Percentiles rank a stretch among this genome's conserved stretches.
Conservation (phyloP, 1,284 basidiomycete genomes). For the Irpex lacteus region DNA sequence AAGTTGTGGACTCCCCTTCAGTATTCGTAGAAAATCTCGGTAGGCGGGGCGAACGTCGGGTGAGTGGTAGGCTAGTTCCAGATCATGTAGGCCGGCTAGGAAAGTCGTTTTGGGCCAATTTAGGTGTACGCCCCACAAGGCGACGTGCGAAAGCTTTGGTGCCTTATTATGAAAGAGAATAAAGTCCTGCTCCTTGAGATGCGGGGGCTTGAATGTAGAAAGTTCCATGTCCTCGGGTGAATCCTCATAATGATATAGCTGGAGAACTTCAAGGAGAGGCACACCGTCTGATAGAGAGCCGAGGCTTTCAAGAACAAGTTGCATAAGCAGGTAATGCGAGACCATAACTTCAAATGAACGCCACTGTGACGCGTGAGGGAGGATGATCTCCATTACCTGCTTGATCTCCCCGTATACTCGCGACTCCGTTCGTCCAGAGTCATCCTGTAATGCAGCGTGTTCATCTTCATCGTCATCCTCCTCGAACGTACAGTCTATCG, state of each 20-base stretch:
- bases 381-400: constrained; percentile 44
- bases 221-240: constrained; percentile 30
- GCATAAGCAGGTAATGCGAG: constrained; percentile 44
- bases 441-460: constrained; percentile 21
- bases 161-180: constrained; percentile 51
- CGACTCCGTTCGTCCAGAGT: constrained; percentile 21
- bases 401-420: constrained; percentile 27
- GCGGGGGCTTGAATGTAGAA: constrained; percentile 35
- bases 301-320: constrained; percentile 39
- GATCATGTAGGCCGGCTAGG: constrained; percentile 38
- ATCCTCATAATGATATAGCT: constrained; percentile 45
- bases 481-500: constrained; percentile 36
- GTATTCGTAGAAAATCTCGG: constrained; percentile 43
- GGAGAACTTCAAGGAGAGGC: constrained; percentile 48
- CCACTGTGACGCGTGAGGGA: constrained; percentile 53
- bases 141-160: constrained; percentile 45
- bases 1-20: constrained; percentile 48
- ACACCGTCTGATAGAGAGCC: constrained; percentile 38
- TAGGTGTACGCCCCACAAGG: constrained; percentile 63
- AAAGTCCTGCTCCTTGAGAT: constrained; percentile 26
- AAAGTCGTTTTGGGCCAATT: constrained; percentile 52
- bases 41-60: constrained; percentile 57
- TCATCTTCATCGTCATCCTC: constrained; percentile 31
- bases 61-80: constrained; percentile 57
- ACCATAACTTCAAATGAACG: constrained; percentile 43